phyloP scores from a whole-genome alignment of 2,329 filamentous ascomycete genomes.

The Neonectria coccinea region DNA sequence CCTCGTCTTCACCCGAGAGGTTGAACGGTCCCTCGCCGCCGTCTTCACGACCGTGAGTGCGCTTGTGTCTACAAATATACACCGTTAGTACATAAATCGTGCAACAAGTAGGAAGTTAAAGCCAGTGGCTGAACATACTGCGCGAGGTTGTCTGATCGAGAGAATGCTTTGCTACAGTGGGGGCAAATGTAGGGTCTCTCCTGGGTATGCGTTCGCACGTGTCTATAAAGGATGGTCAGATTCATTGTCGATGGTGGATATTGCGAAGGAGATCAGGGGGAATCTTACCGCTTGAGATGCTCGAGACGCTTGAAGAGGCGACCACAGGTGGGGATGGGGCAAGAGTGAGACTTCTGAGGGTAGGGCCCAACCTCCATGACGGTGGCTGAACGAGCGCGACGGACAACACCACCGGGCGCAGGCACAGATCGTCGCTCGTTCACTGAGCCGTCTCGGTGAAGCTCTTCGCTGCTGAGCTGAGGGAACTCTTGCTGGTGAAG shows the following conservation, averaged over 20 bases:
- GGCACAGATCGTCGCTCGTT: conserved; percentile 73
- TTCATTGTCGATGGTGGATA: conserved; percentile 4
- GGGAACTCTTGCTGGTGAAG: conserved; percentile 80
- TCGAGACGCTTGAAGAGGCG: conserved; percentile 98
- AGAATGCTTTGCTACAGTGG: conserved; percentile 99
- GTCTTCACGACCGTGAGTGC: conserved; percentile 74
- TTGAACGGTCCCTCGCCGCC: conserved; percentile 68
- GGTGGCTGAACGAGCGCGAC: conserved; percentile 92
- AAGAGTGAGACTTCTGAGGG: conserved; percentile 97
- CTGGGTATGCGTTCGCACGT: conserved; percentile 99
- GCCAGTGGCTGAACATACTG: conserved; percentile 75
- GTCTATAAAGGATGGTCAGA: conserved; percentile 67
- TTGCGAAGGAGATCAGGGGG: conserved; percentile 55
- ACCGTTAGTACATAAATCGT: conserved; percentile 26
- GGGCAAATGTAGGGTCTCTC: conserved; percentile 98
- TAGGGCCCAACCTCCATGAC: conserved; percentile 97
- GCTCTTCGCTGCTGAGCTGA: conserved; percentile 72
- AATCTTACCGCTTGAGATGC: conserved; percentile 93
- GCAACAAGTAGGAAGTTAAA: conserved; percentile 47
- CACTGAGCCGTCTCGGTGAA: conserved; percentile 62
- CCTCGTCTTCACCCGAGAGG: conserved; percentile 85
- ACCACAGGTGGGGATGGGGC: conserved; percentile 98
- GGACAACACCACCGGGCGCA: conserved; percentile 80
- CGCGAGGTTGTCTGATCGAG: conserved; percentile 97
- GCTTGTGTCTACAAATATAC: conserved; percentile 79